Conservation (phyloP, 345 rosid genomes). For the Camelina neglecta region DNA sequence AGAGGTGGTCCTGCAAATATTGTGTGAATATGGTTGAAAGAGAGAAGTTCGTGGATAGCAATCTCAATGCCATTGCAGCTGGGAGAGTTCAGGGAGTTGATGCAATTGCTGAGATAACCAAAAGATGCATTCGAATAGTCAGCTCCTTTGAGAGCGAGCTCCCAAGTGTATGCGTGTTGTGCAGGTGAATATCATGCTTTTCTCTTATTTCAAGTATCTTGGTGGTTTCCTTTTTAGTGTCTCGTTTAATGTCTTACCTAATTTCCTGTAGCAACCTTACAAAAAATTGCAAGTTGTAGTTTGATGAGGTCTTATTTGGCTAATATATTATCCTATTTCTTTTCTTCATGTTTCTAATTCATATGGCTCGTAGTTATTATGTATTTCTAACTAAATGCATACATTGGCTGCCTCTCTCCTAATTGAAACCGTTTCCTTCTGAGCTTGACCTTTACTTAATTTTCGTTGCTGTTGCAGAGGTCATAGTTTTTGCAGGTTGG, state of each 20-base stretch:
- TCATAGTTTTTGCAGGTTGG: slow-evolving; percentile 64
- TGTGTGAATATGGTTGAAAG: slow-evolving; percentile 64
- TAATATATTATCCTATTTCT: background rate
- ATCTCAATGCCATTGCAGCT: slow-evolving; percentile 86
- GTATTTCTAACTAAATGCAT: background rate
- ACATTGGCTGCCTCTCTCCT: slow-evolving; percentile 16
- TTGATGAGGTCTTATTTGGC: background rate
- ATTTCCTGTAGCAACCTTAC: slow-evolving; percentile 10
- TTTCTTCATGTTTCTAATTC: background rate
- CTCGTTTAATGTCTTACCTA: background rate
- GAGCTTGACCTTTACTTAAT: slow-evolving; percentile 19
- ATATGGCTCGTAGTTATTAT: background rate
- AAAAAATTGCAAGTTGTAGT: background rate
- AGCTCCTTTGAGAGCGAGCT: slow-evolving; percentile 60
- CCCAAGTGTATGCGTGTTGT: slow-evolving; percentile 80
- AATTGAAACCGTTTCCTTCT: slow-evolving; percentile 11
- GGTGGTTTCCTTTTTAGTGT: slow-evolving; percentile 14
- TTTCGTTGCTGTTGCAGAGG: slow-evolving; percentile 57
- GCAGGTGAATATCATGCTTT: slow-evolving; percentile 63
- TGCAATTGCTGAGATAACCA: slow-evolving; percentile 82
- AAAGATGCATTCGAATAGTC: slow-evolving; percentile 87
- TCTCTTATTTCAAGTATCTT: background rate
- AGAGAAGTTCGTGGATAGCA: slow-evolving; percentile 73
- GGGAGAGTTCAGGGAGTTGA: slow-evolving; percentile 91
- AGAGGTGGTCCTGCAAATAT: slow-evolving; percentile 83